Evolutionary conservation across 106 monocot species (phyloP), one percentile per base, ranked within the genome.

Genomic region (Dactylorhiza incarnata): DNA sequence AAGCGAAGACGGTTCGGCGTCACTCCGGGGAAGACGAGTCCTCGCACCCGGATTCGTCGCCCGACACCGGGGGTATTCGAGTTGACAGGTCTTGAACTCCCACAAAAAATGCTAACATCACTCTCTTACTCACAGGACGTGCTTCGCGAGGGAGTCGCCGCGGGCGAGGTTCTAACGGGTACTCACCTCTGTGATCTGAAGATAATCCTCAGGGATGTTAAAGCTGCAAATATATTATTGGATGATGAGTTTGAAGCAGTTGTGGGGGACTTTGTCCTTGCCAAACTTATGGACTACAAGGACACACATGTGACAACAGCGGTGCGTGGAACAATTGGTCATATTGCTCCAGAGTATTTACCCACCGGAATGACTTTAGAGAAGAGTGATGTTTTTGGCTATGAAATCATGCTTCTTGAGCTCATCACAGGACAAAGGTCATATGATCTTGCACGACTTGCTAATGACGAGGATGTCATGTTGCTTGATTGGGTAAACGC

Each of bases 401-500:
- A 90, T 81, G 90, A 87, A 49, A 85, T 90, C 49, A 90, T 90
- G 90, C 90, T 90, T 81, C 48, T 90, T 48, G 90, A 90, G 66
- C 90, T 90, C 15, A 87, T 87, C 48, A 90, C 90, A 16, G 90
- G 90, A 74, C 90, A 90, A 72, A 81, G 90, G 76, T 87, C 90
- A 45, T 90, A 87, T 81, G 90, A 90, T 50, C 90, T 90, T 80
- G 90, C 90, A 51, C 71, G 90, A 50, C 87, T 90, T 81, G 90
- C 90, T 16, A 90, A 87, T 68, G 90, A 90, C 77, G 90, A 90
- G 81, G 90, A 90, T 81, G 90, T 87, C 66, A 90, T 90, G 90
- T 66, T 90, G 45, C 90, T 90, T 72, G 90, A 87, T 72, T 90
- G 87, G 90, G 90, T 90, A 82, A 71, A 52, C 45, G 24, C 49